Conservation (phyloP, 164 flowering plant species). For the Sextonia rubra region DNA sequence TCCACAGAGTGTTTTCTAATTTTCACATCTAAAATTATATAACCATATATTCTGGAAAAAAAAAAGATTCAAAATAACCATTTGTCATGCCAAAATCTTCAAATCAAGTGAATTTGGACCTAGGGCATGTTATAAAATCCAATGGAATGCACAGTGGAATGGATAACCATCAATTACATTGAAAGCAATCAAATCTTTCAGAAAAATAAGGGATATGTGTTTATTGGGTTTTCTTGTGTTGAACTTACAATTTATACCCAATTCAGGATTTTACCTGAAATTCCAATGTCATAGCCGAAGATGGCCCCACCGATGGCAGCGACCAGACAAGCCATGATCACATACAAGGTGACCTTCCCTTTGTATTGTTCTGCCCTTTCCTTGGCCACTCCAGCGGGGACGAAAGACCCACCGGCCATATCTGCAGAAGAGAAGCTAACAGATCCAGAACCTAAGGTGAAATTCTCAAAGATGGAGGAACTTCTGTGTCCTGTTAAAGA, state of each 20-base stretch:
- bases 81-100: too few species aligned
- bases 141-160: background rate
- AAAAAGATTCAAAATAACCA: too few species aligned
- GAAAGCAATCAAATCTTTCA: too few species aligned
- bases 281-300: constrained; percentile 41
- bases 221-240: background rate
- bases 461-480: too few species aligned
- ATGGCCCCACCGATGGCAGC: constrained; percentile 36
- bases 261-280: constrained; percentile 22
- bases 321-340: constrained; percentile 28
- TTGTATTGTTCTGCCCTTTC: constrained; percentile 32
- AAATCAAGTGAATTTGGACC: too few species aligned
- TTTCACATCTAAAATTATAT: too few species aligned
- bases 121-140: too few species aligned
- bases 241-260: background rate
- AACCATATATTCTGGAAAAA: too few species aligned
- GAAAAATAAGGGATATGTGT: background rate
- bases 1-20: too few species aligned
- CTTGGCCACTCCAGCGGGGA: constrained; percentile 34
- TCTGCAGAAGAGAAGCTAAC: background rate
- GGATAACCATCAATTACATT: background rate
- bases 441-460: constrained; percentile 1
- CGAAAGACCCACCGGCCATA: constrained; percentile 38
- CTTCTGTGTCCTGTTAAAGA: too few species aligned
- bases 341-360: constrained; percentile 31